Base-by-base conservation (phyloP, 108 stramenopile species). In the Cylindrotheca fusiformis region DNA sequence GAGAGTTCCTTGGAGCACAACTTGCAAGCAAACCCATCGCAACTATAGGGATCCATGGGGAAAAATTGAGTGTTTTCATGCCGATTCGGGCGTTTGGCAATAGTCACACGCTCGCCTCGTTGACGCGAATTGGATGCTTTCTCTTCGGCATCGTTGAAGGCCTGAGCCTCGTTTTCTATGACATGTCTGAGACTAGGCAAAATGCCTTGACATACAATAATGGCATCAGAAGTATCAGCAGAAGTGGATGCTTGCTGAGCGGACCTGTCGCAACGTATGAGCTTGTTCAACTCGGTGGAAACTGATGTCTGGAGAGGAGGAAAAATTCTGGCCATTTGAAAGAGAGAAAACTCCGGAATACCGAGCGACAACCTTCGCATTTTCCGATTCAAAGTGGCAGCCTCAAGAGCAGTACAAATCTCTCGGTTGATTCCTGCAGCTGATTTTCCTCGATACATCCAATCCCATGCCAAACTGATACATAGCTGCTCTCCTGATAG, bases 401-500 rank as follows among this genome's bases (percentile, higher is more conserved):
- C 85, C 54, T 88, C 82, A 2, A 94, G 57, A n/a, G 78, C 63
- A 32, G 72, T 56, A 27, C 67, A 48, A 6, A 90, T 53, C 57
- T 94, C 93, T 48, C 78, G 60, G 56, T 85, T 85, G 65, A 88
- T 89, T 0, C 92, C 92, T 49, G 69, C 71, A 10, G 69, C 52
- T 3, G 87, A 79, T 0, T 75, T 53, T 29, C 92, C 92, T 33
- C 77, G 82, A 69, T 66, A 91, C 74, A 87, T 90, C 94, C 94
- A 95, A 71, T 95, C 94, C 92, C 92, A 95, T 24, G 94, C 94
- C 36, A 95, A 68, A 56, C 85, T 87, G 0, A 88, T 62, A 47
- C 94, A 95, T 48, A 86, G 28, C n/a, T 65, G 55, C 36, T 85
- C 84, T 33, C 49, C 41, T 32, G 45, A 48, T 32, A 57, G 24